Evolutionary conservation across 257 asterid species (phyloP).

Genomic region (Salvia hispanica): DNA sequence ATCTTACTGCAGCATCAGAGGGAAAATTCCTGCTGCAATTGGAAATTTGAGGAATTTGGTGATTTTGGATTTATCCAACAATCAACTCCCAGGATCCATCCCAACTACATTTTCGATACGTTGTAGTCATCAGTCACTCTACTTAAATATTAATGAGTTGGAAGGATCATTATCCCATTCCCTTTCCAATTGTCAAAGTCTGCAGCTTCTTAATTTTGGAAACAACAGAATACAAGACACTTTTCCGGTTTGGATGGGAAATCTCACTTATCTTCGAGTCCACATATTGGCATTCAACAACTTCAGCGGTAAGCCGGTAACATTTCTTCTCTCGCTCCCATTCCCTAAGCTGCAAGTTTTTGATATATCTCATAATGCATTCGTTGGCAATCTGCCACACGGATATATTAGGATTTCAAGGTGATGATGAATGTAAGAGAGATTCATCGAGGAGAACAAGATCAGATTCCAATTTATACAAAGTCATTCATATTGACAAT

Average conservation of each 20-base stretch:
- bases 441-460: background rate
- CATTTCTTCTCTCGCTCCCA: background rate
- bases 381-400: conserved; percentile 32
- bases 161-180: conserved; percentile 19
- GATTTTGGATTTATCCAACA: no score
- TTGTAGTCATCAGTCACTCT: background rate
- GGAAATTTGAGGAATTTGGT: background rate
- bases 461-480: background rate
- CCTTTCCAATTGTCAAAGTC: conserved; percentile 23
- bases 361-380: conserved; percentile 30
- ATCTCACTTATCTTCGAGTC: conserved; percentile 35
- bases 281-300: conserved; percentile 31
- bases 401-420: conserved; percentile 3
- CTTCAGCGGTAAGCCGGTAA: conserved; percentile 35
- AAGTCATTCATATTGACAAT: background rate
- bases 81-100: background rate
- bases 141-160: background rate
- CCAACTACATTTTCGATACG: conserved; percentile 5
- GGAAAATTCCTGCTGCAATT: background rate
- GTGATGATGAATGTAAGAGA: conserved; percentile 26
- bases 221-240: conserved; percentile 30
- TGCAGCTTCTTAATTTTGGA: conserved; percentile 29
- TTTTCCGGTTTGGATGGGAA: conserved; percentile 40
- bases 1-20: background rate
- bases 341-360: conserved; percentile 33